These are phyloP conservation scores for Alnus glutinosa DNA, from an alignment of 306 rosid species.

Conservation along the genomic window DNA sequence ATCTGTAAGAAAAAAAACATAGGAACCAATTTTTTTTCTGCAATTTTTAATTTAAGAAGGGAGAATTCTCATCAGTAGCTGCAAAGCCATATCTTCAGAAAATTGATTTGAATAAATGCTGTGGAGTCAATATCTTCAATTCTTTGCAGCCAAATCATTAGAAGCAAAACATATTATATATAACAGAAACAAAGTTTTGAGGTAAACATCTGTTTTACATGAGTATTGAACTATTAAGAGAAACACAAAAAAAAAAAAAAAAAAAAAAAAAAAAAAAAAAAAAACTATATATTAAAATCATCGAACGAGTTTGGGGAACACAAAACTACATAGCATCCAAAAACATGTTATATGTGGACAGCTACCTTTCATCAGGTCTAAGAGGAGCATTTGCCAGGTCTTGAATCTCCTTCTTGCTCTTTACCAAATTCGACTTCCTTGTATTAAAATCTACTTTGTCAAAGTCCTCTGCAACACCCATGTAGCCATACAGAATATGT, in stretches of 20 bases:
- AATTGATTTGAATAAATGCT: neutral
- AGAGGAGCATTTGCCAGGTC: constrained; percentile 81
- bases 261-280: neutral
- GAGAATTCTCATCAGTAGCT: neutral
- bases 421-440: constrained; percentile 56
- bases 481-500: constrained; percentile 64
- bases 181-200: neutral
- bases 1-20: neutral
- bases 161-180: neutral
- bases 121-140: neutral
- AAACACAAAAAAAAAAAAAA: neutral
- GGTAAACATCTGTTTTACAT: neutral
- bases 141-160: neutral
- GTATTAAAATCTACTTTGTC: constrained; percentile 67
- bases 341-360: neutral
- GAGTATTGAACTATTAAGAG: neutral
- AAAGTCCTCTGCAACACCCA: constrained; percentile 82
- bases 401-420: constrained; percentile 87
- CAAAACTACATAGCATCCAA: neutral
- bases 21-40: neutral
- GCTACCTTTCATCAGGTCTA: constrained; percentile 50
- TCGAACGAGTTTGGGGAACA: neutral
- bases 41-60: neutral
- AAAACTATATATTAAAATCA: neutral
- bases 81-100: neutral